Percentiles rank a stretch among this genome's conserved stretches.
Evolutionary conservation across 2,329 filamentous ascomycete genomes (phyloP).

Genomic region (Fusarium tuaranense): DNA sequence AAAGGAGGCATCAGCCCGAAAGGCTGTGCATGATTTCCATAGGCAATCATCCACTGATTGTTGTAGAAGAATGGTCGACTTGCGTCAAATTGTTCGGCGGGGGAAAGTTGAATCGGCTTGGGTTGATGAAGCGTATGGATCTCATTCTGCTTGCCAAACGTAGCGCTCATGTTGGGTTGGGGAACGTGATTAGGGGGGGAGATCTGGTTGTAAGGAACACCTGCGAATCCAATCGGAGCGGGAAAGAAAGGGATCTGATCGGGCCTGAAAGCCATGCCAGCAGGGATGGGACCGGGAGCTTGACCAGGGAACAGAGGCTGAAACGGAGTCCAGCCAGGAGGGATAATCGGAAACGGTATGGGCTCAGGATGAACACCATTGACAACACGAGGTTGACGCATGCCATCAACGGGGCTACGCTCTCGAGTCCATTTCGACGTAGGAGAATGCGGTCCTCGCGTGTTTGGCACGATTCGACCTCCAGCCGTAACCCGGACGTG

Average conservation of each 20-base stretch:
- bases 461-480: constrained; percentile 75
- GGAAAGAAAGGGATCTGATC: constrained; percentile 54
- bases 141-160: constrained; percentile 48
- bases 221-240: constrained; percentile 54
- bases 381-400: constrained; percentile 31
- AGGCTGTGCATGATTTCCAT: constrained; percentile 42
- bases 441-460: constrained; percentile 64
- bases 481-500: constrained; percentile 76
- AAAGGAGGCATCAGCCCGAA: constrained; percentile 33
- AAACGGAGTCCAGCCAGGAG: constrained; percentile 45
- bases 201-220: constrained; percentile 40
- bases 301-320: constrained; percentile 49
- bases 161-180: constrained; percentile 18
- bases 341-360: constrained; percentile 41
- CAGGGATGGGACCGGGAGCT: constrained; percentile 44
- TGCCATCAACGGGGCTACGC: constrained; percentile 41
- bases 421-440: constrained; percentile 64
- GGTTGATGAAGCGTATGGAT: constrained; percentile 47
- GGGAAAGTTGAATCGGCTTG: constrained; percentile 50
- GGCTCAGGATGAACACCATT: constrained; percentile 38
- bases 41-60: constrained; percentile 57
- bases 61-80: constrained; percentile 59
- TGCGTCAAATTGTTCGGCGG: constrained; percentile 60
- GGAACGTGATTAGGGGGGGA: constrained; percentile 16
- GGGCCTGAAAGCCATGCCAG: constrained; percentile 46